Evolutionary conservation across 2,329 filamentous ascomycete genomes (phyloP), one percentile per base, ranked within the genome.

Genomic region (Scedosporium minutisporum): DNA sequence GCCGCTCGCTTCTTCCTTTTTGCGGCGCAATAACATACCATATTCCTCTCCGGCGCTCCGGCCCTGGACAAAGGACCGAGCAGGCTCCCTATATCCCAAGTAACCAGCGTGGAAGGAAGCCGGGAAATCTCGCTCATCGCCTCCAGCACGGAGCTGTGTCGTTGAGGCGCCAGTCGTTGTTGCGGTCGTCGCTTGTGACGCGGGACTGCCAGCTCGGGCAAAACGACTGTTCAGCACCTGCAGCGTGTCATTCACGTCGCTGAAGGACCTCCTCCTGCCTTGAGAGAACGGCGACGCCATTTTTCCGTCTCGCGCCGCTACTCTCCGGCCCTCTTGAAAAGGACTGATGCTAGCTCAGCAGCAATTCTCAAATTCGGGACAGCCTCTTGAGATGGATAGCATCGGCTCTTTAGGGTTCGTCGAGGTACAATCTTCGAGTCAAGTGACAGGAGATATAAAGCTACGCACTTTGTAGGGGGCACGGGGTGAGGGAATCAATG

Each of bases 41-140:
- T 55, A 68, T 82, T 73, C 68, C 82, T 76, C 51, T 85, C 83
- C 65, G 86, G 82, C 44, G 83, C 79, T 46, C 85, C 51, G 84
- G 62, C 86, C 83, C 66, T 89, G 86, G 62, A 89, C 85, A 66
- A 89, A 91, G 2, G 87, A 90, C 62, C 88, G 81, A 58, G 88
- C 86, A 4, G 88, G 88, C 65, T 89, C 87, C 71, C 83, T 80
- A 70, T 87, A 51, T 10, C n/a, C 29, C 3, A 38, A 79, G 64
- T 67, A 71, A 14, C 70, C 66, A 16, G 77, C 75, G 41, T 71
- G 73, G 55, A 76, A 66, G 1, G 78, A 77, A 61, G 70, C 69
- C 10, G 71, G 71, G 41, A 73, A 67, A 51, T 68, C 63, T 57
- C 68, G 68, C 16, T 66, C 57, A 62, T 72, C 70, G 57, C 59